Evolutionary conservation across 495 filamentous ascomycete species (phyloP), one percentile per base, ranked within the genome.

Genomic region (Penicillium cataractarum): DNA sequence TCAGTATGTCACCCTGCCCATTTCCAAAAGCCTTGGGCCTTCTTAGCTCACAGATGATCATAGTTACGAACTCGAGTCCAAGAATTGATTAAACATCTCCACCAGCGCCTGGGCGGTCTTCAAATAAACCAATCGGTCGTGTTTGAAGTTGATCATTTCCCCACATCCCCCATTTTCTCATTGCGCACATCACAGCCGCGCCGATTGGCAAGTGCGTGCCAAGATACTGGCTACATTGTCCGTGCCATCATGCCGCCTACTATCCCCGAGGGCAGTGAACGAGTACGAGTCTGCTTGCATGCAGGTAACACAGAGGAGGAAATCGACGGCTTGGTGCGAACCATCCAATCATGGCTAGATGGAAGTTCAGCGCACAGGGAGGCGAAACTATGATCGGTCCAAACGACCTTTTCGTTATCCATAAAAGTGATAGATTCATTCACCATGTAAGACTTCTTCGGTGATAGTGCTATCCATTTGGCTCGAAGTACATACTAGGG

Each of bases 201-300:
- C 22, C 65, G 68, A 48, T 69, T 75, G 33, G 77, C 68, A 12
- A 71, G 55, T 51, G 62, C 55, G 35, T 81, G 78, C 50, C 78
- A 78, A 60, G 37, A 62, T 27, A 42, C 66, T 4, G 78, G 78
- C 6, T 76, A 69, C 31, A 52, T 71, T n/a, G 74, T 78, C 6
- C 75, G 76, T 24, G 75, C 82, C 7, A 82, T 86, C 60, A 80
- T 81, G 74, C 69, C 78, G 44, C 82, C 83, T 0, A 78, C 79
- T 0, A 76, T 85, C 3, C 81, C 82, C 0, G 74, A 73, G 17
- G 81, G 81, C 6, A 73, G 73, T 62, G 77, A 80, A 44, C 75
- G 82, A 1, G 77, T 85, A n/a, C 68, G 82, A 6, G 73, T 85
- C 2, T 81, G 81, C 60, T 65, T 84, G 58, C 82, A 85, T 69